phyloP scores from a whole-genome alignment of 352 stramenopile genomes.

The Phytophthora citrophthora region DNA sequence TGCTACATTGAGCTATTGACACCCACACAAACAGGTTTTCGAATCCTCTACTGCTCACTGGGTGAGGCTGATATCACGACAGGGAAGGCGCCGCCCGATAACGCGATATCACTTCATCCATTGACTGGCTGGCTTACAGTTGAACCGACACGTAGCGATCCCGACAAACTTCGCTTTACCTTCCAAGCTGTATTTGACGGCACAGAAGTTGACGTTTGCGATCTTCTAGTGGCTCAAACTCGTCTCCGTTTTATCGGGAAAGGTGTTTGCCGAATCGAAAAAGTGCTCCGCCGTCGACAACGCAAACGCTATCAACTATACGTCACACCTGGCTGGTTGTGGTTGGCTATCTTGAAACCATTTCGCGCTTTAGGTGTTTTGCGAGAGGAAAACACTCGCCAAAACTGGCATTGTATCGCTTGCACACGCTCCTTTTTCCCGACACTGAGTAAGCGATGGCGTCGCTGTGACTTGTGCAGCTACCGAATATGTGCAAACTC shows the following conservation, averaged over 20 bases:
- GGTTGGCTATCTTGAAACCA: constrained; percentile 8
- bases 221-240: constrained; percentile 20
- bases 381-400: constrained; percentile 9
- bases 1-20: constrained; percentile 40
- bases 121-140: constrained; percentile 31
- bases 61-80: constrained; percentile 17
- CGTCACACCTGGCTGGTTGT: constrained; percentile 12
- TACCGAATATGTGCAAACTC: constrained; percentile 35
- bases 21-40: constrained; percentile 28
- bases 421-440: constrained; percentile 30
- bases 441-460: constrained; percentile 22
- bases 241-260: constrained; percentile 29
- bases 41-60: constrained; percentile 28
- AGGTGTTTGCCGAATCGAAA: constrained; percentile 27
- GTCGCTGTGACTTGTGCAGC: constrained; percentile 34
- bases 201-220: constrained; percentile 9
- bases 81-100: constrained; percentile 27
- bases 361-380: constrained; percentile 12
- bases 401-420: constrained; percentile 40
- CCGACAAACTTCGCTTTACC: constrained; percentile 22
- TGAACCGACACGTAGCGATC: constrained; percentile 5
- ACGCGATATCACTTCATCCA: constrained; percentile 26
- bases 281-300: constrained; percentile 22
- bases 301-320: constrained; percentile 3
- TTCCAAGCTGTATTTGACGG: constrained; percentile 32